Percentiles rank a stretch among this genome's conserved stretches.
Conservation (phyloP, 2,329 filamentous ascomycete species). For the Aspergillus novoparasiticus region DNA sequence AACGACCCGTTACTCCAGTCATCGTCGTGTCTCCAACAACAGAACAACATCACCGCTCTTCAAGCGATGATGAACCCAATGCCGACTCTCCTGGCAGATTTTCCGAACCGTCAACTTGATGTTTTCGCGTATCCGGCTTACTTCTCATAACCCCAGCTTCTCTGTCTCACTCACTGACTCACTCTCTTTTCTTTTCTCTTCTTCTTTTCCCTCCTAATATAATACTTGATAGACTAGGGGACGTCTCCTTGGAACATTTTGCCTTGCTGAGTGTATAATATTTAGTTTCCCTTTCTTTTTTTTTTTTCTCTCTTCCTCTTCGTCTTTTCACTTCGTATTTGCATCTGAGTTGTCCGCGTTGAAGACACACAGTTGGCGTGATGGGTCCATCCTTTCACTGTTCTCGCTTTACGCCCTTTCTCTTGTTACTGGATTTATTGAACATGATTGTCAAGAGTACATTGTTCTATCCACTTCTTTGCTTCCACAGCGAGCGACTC, state of each 20-base stretch:
- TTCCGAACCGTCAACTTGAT: constrained; percentile 29
- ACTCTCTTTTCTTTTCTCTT: background rate
- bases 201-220: constrained; percentile 25
- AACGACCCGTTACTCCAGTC: constrained; percentile 31
- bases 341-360: constrained; percentile 11
- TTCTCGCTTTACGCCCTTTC: constrained; percentile 14
- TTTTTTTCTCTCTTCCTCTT: constrained; percentile 2
- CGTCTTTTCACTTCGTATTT: background rate
- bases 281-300: constrained; percentile 2
- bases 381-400: constrained; percentile 6
- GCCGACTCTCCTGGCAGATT: constrained; percentile 26
- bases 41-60: constrained; percentile 26
- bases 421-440: background rate
- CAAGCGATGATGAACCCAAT: constrained; percentile 25
- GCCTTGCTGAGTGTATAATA: constrained; percentile 26
- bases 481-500: constrained; percentile 3
- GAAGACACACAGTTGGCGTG: constrained; percentile 13
- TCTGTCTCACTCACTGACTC: background rate
- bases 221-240: constrained; percentile 38
- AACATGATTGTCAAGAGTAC: constrained; percentile 15
- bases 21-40: constrained; percentile 38
- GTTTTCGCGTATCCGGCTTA: constrained; percentile 1
- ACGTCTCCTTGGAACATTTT: constrained; percentile 32
- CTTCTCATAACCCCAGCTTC: background rate
- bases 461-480: constrained; percentile 16